Base-by-base conservation (phyloP, 352 stramenopile genomes). In the Pythium coloratum region DNA sequence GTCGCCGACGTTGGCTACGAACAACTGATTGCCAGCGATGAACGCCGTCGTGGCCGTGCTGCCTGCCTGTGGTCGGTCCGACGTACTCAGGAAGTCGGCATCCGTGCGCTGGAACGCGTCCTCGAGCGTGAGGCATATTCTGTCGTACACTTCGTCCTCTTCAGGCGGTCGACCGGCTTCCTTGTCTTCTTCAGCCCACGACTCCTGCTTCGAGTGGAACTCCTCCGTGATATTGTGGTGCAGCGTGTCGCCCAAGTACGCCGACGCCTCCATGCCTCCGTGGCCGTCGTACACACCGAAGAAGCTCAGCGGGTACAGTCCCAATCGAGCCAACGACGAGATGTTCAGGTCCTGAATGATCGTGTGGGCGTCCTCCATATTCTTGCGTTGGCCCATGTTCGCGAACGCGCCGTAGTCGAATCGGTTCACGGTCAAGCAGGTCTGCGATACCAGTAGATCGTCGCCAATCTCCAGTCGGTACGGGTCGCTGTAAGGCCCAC, bases 201-300 rank as follows among this genome's bases (percentile, higher is more conserved):
- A 72, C 20, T 85, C 80, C 50, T 87, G 77, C 34, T 72, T 73
- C 14, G 64, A 69, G 50, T 76, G 79, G 46, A 95, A 88, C 18
- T 81, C 63, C 32, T 86, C 74, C 16, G 84, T 80, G 34, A 94
- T 76, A 50, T 86, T 89, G 54, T 87, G 71, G 53, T 94, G 86
- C 64, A 93, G 69, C 26, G 76, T 75, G 40, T 94, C 83, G 4
- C 90, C 76, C 1, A 98, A 63, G 69, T 96, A 99, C 28, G 88
- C 86, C 12, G 94, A 98, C 36, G 91, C 95, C 76, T 98, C 90
- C 51, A 92, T 82, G 24, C 97, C 97, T 28, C 97, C 97, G 64
- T 99, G 97, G 18, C 97, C 97, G 77, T 99, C 97, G 72, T 98
- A 99, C 2, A 99, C 96, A 6, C 84, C 96, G 70, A 97, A 97